These are phyloP conservation scores for Aureobasidium sp. DNA, from an alignment of 2,329 filamentous ascomycete species.

Conservation along the genomic window DNA sequence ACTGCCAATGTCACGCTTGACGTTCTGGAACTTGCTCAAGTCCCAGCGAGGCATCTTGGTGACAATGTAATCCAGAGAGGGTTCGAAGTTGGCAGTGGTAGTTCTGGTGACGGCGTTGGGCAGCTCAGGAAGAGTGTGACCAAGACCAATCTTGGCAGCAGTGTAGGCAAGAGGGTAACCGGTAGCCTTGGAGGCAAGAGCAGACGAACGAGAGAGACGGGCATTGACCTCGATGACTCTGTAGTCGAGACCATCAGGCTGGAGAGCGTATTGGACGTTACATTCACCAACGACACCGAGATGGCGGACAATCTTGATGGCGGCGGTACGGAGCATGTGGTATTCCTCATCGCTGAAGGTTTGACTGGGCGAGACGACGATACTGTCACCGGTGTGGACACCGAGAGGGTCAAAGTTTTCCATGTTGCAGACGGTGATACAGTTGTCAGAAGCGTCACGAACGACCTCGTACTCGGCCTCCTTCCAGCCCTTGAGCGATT, in stretches of 20 bases:
- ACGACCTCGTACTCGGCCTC: constrained; percentile 99
- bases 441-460: constrained; percentile 95
- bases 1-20: constrained; percentile 93
- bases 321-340: constrained; percentile 95
- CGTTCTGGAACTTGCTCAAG: constrained; percentile 96
- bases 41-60: constrained; percentile 99
- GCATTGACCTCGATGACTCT: constrained; percentile 98
- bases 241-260: constrained; percentile 95
- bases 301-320: constrained; percentile 97
- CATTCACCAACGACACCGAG: constrained; percentile 96
- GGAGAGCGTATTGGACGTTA: constrained; percentile 95
- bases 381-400: constrained; percentile 97
- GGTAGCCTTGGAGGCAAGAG: constrained; percentile 94
- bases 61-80: constrained; percentile 93
- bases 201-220: constrained; percentile 93
- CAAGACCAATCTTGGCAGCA: constrained; percentile 94
- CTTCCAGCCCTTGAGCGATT: constrained; percentile 99
- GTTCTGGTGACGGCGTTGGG: constrained; percentile 98
- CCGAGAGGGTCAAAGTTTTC: constrained; percentile 97
- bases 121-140: constrained; percentile 88
- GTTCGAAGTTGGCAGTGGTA: constrained; percentile 97
- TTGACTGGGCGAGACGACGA: constrained; percentile 94
- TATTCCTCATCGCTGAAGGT: constrained; percentile 98
- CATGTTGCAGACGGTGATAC: constrained; percentile 98
- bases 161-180: constrained; percentile 97